Base-by-base conservation (phyloP, 805 yeast genomes). In the Komagataella kurtzmanii region DNA sequence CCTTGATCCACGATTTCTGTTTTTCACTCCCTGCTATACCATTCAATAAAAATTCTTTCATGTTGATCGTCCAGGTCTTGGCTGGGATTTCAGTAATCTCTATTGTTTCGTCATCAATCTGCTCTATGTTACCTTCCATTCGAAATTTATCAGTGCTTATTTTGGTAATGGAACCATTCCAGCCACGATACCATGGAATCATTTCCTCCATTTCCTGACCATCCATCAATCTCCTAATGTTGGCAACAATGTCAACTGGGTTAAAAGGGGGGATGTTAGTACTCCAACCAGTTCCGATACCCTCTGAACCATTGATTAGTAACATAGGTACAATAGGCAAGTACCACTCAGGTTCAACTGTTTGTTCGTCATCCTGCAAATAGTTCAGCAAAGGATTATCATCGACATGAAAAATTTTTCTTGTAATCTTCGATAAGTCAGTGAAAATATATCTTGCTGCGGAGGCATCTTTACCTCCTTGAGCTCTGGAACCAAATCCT, bases 241-340 rank as follows among this genome's bases (percentile, higher is more conserved):
- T 93, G 2, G 67, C 70, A 23, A 88, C 88, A 54, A 93, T 72
- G 62, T 91, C 98, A 12, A 65, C 59, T 0, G 99, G 99, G 63
- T 93, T 89, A 68, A 78, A 91, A 45, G 87, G 81, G 1, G 99
- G 99, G 56, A 93, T 84, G 55, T 79, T 81, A 1, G 98, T 89
- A 57, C 96, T 87, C 97, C 98, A 93, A 57, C 99, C 99, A 48
- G 99, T 90, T 55, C 99, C 99, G 65, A 93, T 93, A 71, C 99
- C 99, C 67, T 93, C 99, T 7, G 91, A 76, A 53, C 99, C 99
- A 62, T 93, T 93, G 4, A 93, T 96, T 55, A 93, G 73, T n/a
- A 93, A 64, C 88, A 89, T 87, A 7, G 99, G 99, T 45, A 93
- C 59, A n/a, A 93, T 81, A 1, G 99, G 99, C 45, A 88, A 72